These are phyloP conservation scores for Flaveria robusta DNA, from an alignment of 129 eudicot species.

Conservation along the genomic window DNA sequence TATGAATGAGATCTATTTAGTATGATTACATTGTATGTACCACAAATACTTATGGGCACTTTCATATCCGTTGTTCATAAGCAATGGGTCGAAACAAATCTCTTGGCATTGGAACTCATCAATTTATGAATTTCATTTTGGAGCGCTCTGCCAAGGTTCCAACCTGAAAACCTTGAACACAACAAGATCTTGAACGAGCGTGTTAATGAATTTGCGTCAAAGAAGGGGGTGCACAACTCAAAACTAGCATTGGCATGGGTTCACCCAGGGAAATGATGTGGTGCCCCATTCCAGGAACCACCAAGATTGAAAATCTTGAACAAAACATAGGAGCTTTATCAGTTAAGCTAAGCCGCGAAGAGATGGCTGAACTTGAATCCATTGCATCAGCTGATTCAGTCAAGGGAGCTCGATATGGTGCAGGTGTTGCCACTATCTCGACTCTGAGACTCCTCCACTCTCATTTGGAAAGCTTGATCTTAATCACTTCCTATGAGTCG, in stretches of 20 bases:
- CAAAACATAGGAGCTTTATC: neutral
- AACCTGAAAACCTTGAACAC: neutral
- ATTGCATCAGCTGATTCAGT: neutral
- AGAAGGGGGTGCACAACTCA: conserved; percentile 1
- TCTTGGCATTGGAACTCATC: too few relatives aligned
- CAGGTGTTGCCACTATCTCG: neutral
- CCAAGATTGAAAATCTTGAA: neutral
- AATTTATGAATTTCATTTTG: too few relatives aligned
- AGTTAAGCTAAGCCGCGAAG: neutral
- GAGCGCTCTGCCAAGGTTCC: neutral
- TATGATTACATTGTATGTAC: too few relatives aligned
- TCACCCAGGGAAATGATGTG: conserved; percentile 10
- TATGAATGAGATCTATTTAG: too few relatives aligned
- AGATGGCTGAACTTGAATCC: neutral
- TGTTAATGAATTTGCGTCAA: neutral
- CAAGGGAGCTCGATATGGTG: neutral
- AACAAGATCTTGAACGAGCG: neutral
- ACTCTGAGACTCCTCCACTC: neutral
- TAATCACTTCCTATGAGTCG: too few relatives aligned
- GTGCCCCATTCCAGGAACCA: conserved; percentile 3
- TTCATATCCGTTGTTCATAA: too few relatives aligned
- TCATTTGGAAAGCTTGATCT: neutral
- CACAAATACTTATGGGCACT: too few relatives aligned
- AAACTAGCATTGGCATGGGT: neutral
- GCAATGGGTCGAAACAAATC: too few relatives aligned